Base-by-base conservation (phyloP, 2,329 filamentous ascomycete species). In the Byssothecium circinans region DNA sequence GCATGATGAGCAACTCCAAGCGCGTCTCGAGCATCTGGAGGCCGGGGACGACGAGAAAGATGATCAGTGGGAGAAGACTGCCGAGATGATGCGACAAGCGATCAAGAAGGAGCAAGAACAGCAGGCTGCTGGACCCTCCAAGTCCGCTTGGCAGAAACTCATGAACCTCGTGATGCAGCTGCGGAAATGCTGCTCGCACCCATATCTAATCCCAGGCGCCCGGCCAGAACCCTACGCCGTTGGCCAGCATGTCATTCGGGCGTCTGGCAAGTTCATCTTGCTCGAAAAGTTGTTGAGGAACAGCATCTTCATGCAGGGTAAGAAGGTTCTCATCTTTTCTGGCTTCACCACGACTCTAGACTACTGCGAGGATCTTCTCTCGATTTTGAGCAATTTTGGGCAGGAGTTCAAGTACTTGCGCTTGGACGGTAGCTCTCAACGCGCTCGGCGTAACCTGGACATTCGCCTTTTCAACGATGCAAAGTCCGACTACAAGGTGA, bases 41-140 rank as follows among this genome's bases (percentile, higher is more conserved):
- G 42, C 58, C 19, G 50, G 52, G 17, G 44, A 39, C 5, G 10
- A 41, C 27, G 32, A 41, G 20, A 41, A 4, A 5, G 27, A 43
- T 22, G 42, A 67, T 68, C 55, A 58, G 8, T 81, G 78, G 78
- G 72, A 74, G 10, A 50, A 95, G 95, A 75, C 92, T 87, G 75
- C 91, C 91, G 71, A 88, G 91, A 85, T 97, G 94, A 78, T 97
- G 91, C 80, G 91, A 89, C 72, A 96, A 92, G 75, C 96, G 88
- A 46, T 88, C 2, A 54, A 65, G 8, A 66, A 72, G 10, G 70
- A 73, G 45, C 60, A 69, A 20, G 58, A 71, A 11, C 69, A 72
- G 43, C 60, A 69, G 20, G 58, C 65, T 7, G 58, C 61, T 17
- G 56, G 56, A 17, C 55, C 49, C 3, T 35, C 56, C 2, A 71